Evolutionary conservation across 305 asterid genomes (phyloP).

Genomic region (Fraxinus baroniana): DNA sequence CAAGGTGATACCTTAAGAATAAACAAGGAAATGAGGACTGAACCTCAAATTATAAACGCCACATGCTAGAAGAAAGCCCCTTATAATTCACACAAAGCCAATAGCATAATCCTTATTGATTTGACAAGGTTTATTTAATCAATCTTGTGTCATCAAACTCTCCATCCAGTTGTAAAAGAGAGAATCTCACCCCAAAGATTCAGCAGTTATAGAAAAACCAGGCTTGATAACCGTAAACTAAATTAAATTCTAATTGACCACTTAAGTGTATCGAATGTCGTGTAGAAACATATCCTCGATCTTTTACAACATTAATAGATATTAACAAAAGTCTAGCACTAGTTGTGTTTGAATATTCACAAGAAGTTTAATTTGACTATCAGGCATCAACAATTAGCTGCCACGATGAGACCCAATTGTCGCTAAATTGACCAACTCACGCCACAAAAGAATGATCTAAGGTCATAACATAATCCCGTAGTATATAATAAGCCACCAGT

Average conservation of each 20-base stretch:
- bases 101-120: slow-evolving; percentile 5
- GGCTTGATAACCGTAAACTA: background rate
- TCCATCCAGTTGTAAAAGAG: background rate
- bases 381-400: background rate
- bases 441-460: background rate
- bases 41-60: background rate
- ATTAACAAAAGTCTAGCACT: background rate
- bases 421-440: background rate
- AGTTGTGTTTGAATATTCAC: background rate
- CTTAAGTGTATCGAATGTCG: background rate
- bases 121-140: slow-evolving; percentile 6
- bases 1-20: background rate
- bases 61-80: background rate
- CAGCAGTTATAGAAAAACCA: background rate
- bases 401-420: background rate
- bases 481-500: background rate
- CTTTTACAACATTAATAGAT: background rate
- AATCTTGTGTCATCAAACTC: slow-evolving; percentile 13
- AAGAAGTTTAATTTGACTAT: background rate
- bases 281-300: background rate
- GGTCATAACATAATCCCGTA: background rate
- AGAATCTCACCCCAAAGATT: background rate
- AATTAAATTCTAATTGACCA: background rate
- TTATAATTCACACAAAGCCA: slow-evolving; percentile 5
- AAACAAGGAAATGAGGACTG: background rate